Evolutionary conservation across 768 basidiomycete species (phyloP), one percentile per base, ranked within the genome.

Genomic region (Podaxis sp.): DNA sequence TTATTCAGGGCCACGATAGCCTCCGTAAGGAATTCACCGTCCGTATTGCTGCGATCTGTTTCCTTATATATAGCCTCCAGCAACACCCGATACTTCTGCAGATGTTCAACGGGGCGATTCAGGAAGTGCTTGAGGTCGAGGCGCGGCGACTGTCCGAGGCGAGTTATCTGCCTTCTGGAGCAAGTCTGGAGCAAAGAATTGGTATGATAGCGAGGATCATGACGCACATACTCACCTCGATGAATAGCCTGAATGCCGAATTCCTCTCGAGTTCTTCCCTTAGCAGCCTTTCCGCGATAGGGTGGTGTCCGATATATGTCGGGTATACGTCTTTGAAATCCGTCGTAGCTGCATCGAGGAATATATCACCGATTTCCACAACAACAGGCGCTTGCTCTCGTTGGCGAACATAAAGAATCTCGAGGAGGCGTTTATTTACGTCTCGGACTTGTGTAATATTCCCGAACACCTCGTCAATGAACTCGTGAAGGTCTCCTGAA

Each of bases 301-400:
- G 93, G 46, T 94, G 81, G 68, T 90, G 87, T 2, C 91, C 92
- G n/a, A 92, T 81, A 64, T 95, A 97, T 5, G 79, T 80, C 0
- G 93, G 91, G 70, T 98, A 98, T 1, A 88, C 86, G 5, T 84
- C 77, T 50, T 90, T 83, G 73, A 97, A 97, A 65, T 95, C 91
- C 3, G 91, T 86, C 1, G 52, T 55, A 0, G 95, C 95, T 0
- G 90, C 88, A 14, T 87, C 85, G 38, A 97, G 74, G 68, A 97
- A 91, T 42, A 97, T 84, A 69, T 97, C 94, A 0, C 96, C 95
- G 16, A 98, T 90, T 58, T 82, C 82, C 62, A 87, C 83, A 36
- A 98, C 90, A 47, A 97, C 80, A 0, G 90, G 90, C 1, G 82
- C 82, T 64, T 95, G 89, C 70, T 97, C 95, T 65, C 74, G 88